Conservation (phyloP, 805 yeast species). For the Saccharomycopsis fibuligera region DNA sequence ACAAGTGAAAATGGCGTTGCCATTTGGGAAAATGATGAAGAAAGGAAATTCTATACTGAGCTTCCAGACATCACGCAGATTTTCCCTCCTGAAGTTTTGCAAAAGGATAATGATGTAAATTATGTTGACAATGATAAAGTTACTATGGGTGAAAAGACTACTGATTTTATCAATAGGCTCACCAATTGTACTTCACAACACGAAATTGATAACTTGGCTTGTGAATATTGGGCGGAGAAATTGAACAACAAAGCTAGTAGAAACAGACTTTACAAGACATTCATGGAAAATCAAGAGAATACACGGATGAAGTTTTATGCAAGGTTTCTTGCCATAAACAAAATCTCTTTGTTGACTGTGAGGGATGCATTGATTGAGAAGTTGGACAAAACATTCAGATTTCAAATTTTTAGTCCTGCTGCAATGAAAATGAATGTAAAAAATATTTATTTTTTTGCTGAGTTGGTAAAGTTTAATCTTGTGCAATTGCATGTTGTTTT, state of each 20-base stretch:
- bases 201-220: conserved; percentile 44
- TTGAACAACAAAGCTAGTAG: conserved; percentile 70
- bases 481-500: conserved; percentile 66
- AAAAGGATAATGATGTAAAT: not conserved
- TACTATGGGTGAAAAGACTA: conserved; percentile 31
- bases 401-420: conserved; percentile 42
- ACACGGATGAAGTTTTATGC: conserved; percentile 46
- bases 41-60: conserved; percentile 55
- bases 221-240: conserved; percentile 40
- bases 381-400: conserved; percentile 55
- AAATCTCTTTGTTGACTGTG: conserved; percentile 41
- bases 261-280: conserved; percentile 50
- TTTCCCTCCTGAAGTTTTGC: not conserved
- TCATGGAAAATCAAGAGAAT: conserved; percentile 43
- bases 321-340: conserved; percentile 62
- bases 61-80: conserved; percentile 33
- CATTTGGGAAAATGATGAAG: conserved; percentile 36
- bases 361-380: conserved; percentile 45
- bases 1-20: conserved; percentile 1
- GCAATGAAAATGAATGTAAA: conserved; percentile 34
- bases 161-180: conserved; percentile 36
- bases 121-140: conserved; percentile 7
- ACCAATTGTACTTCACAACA: conserved; percentile 39
- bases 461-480: conserved; percentile 68
- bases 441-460: conserved; percentile 59